Percentiles rank a stretch among this genome's conserved stretches.
Conservation (phyloP, 2,329 filamentous ascomycete genomes). For the Apiospora aurea region DNA sequence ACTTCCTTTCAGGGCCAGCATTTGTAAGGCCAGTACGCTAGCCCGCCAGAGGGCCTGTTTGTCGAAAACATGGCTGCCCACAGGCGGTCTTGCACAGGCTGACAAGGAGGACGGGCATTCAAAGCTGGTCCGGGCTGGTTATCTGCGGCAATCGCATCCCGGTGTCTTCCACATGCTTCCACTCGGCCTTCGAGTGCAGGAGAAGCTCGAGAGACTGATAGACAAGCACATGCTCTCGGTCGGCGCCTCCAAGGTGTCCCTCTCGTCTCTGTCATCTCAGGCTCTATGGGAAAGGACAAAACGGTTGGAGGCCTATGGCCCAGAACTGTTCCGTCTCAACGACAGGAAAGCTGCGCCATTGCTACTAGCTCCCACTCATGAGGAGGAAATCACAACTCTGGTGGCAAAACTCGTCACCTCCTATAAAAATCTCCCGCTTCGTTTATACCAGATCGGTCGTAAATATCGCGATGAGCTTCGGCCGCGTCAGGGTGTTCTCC, state of each 20-base stretch:
- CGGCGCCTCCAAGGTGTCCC: constrained; percentile 81
- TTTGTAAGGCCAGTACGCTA: not conserved
- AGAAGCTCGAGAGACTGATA: constrained; percentile 85
- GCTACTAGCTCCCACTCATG: constrained; percentile 89
- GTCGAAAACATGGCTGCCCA: constrained; percentile 82
- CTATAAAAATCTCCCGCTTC: constrained; percentile 84
- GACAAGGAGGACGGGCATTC: constrained; percentile 69
- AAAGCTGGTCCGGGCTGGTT: constrained; percentile 74
- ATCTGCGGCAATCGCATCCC: constrained; percentile 80
- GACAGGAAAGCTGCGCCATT: constrained; percentile 80
- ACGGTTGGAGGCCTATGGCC: constrained; percentile 73
- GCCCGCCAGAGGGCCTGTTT: constrained; percentile 49
- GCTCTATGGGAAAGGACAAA: constrained; percentile 84
- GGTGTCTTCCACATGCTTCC: constrained; percentile 94
- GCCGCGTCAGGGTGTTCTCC: constrained; percentile 85
- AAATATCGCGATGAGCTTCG: constrained; percentile 95
- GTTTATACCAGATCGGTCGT: constrained; percentile 89
- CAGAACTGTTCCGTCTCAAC: constrained; percentile 82
- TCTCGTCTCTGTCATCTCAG: constrained; percentile 88
- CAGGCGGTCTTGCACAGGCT: constrained; percentile 68
- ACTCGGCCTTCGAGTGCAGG: constrained; percentile 83
- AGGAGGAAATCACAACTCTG: constrained; percentile 91
- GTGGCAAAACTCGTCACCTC: constrained; percentile 78
- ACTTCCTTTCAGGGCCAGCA: not conserved
- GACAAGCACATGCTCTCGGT: constrained; percentile 87